phyloP scores from a whole-genome alignment of 768 basidiomycete genomes.

The Rhizopogon salebrosus region DNA sequence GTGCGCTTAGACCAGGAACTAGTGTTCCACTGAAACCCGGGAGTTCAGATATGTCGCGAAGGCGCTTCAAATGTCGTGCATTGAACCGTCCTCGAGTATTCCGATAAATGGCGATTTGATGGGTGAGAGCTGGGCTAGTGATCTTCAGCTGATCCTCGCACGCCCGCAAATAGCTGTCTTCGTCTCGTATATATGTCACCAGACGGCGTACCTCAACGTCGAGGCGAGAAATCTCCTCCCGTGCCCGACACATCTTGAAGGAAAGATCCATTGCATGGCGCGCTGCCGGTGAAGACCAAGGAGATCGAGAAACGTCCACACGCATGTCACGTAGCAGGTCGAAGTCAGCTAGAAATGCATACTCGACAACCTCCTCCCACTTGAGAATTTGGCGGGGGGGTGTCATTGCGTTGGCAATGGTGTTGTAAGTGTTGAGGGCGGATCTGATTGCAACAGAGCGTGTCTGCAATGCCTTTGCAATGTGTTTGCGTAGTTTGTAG shows the following conservation, averaged over 20 bases:
- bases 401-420: neutral
- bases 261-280: conserved; percentile 12
- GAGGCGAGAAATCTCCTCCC: conserved; percentile 16
- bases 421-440: conserved; percentile 1
- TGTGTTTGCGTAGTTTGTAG: conserved; percentile 4
- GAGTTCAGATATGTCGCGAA: conserved; percentile 6
- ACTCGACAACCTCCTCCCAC: conserved; percentile 20
- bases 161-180: conserved; percentile 1
- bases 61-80: conserved; percentile 1
- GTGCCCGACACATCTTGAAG: conserved; percentile 14
- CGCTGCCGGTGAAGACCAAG: conserved; percentile 12
- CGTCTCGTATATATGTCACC: conserved; percentile 13
- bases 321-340: conserved; percentile 10
- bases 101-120: conserved; percentile 6
- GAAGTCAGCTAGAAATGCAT: conserved; percentile 8
- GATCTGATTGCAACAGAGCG: conserved; percentile 8
- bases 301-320: conserved; percentile 9
- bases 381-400: conserved; percentile 2
- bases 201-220: conserved; percentile 18
- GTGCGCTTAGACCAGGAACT: neutral
- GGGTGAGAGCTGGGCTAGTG: conserved; percentile 3
- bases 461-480: conserved; percentile 2
- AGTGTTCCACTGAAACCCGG: conserved; percentile 6
- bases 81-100: conserved; percentile 7
- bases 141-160: neutral